A percentile compares a stretch with the other conserved stretches of the same genome.
These are phyloP conservation scores for Apiotrichum gracile DNA, from an alignment of 1,284 basidiomycete genomes.

Conservation along the genomic window DNA sequence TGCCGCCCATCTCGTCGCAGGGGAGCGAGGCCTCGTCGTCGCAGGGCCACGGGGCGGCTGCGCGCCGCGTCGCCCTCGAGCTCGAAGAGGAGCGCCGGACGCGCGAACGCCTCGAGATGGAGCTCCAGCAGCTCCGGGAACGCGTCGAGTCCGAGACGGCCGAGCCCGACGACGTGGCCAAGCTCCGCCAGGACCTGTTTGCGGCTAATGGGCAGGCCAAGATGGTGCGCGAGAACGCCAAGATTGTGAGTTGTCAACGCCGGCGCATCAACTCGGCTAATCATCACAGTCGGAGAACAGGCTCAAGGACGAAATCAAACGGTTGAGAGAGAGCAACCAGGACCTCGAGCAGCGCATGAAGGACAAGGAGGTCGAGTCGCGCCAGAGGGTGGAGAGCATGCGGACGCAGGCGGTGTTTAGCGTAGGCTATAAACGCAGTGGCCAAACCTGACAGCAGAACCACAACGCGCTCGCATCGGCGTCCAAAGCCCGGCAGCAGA, in stretches of 20 bases:
- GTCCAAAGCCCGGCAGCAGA: constrained; percentile 17
- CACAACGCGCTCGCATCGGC: constrained; percentile 17
- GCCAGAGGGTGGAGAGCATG: constrained; percentile 43
- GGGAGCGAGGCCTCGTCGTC: constrained; percentile 20
- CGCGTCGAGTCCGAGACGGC: constrained; percentile 1
- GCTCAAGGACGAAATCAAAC: constrained; percentile 20
- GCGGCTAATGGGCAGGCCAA: constrained; percentile 32
- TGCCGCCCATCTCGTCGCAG: constrained; percentile 33
- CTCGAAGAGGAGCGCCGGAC: constrained; percentile 28
- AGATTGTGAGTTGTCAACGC: constrained; percentile 19
- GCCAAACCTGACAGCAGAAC: constrained; percentile 8
- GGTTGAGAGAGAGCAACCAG: constrained; percentile 15
- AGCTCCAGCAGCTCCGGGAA: constrained; percentile 5
- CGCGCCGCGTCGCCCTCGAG: constrained; percentile 28
- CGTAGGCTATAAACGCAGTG: constrained; percentile 18
- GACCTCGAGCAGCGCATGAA: constrained; percentile 30
- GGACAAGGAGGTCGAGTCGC: constrained; percentile 26
- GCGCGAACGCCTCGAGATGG: constrained; percentile 14
- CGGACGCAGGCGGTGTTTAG: constrained; percentile 41
- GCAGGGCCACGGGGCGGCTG: constrained; percentile 21
- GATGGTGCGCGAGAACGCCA: constrained; percentile 27
- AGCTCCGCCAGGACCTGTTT: constrained; percentile 28
- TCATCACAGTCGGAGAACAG: constrained; percentile 8
- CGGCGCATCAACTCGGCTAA: neutral
- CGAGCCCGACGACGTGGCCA: neutral